Evolutionary conservation across 257 asterid species (phyloP).

Genomic region (Nicotiana tomentosiformis): DNA sequence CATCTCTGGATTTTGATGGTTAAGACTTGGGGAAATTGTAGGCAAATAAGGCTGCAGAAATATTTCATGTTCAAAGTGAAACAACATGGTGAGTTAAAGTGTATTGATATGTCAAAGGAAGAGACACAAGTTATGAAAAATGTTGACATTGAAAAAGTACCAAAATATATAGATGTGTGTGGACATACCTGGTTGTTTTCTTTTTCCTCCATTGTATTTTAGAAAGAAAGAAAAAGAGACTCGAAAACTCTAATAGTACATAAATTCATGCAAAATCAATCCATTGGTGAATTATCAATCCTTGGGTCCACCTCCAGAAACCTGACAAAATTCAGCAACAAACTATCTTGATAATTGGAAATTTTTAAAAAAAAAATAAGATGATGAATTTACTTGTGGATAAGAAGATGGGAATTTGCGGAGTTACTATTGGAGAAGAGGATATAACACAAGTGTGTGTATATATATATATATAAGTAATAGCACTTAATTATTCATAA

Average conservation of each 20-base stretch:
- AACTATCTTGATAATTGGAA: background rate
- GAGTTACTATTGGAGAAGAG: background rate
- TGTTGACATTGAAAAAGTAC: background rate
- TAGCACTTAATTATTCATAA: background rate
- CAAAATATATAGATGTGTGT: background rate
- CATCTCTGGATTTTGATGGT: constrained; percentile 55
- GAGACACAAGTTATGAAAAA: too few species aligned
- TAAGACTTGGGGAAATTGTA: constrained; percentile 23
- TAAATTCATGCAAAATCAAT: constrained; percentile 20
- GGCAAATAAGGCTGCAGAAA: constrained; percentile 36
- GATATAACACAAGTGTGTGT: background rate
- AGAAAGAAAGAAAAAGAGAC: background rate
- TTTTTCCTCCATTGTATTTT: constrained; percentile 55
- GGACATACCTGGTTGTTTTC: constrained; percentile 47
- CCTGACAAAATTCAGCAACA: constrained; percentile 12
- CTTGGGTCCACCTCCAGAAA: constrained; percentile 45
- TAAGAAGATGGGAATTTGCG: background rate
- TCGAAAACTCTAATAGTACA: constrained; percentile 25
- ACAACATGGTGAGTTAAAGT: constrained; percentile 29
- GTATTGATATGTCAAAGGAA: constrained; percentile 2
- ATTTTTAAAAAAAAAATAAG: background rate
- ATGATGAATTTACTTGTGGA: background rate
- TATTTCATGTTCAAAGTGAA: constrained; percentile 25
- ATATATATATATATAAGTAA: background rate
- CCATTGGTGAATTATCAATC: constrained; percentile 16